Base-by-base conservation (phyloP, 2,329 filamentous ascomycete genomes). In the Fusarium armeniacum region DNA sequence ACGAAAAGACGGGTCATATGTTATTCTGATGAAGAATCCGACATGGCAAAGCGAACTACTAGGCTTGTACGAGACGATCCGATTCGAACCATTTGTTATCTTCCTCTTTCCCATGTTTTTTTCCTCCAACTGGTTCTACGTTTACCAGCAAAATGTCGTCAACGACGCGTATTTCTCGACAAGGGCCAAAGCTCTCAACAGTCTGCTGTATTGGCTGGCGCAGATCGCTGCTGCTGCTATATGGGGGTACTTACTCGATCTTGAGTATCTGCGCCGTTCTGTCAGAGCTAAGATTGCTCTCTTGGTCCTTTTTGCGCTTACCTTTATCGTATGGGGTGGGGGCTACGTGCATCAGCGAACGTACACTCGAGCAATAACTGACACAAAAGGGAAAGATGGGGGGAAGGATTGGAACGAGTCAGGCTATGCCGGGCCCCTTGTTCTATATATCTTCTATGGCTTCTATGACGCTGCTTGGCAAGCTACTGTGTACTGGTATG, bases 391-490 rank as follows among this genome's bases (percentile, higher is more conserved):
- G 0, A 6, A 55, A 1, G 38, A 16, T 6, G 46, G 11, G 3
- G n/a, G 38, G 0, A 61, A 35, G 1, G 93, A 96, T 78, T 96
- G 91, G 90, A 85, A 83, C 2, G 84, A 89, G 49, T 79, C 83
- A 13, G 88, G 67, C 7, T 96, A 91, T 77, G 84, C 90, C 59
- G 93, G 91, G 0, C 92, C 92, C 9, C 93, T 97, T 88, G 93
- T 97, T 78, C 82, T 97, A 53, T 97, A 94, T 82, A 93, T 97
- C 75, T 94, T 94, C 80, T 97, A 96, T 78, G 93, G 93, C 33
- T 91, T 96, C 79, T 96, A 90, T 71, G 95, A 98, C 77, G 93
- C 94, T 36, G 88, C 90, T 47, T 98, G 93, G 91, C 95, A 98
- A 83, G 95, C 93, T 0, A 90, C 85, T 75, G 90, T 94, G 43